Evolutionary conservation across 2,329 filamentous ascomycete genomes (phyloP), one percentile per base, ranked within the genome.

Genomic region (Exophiala dermatitidis): DNA sequence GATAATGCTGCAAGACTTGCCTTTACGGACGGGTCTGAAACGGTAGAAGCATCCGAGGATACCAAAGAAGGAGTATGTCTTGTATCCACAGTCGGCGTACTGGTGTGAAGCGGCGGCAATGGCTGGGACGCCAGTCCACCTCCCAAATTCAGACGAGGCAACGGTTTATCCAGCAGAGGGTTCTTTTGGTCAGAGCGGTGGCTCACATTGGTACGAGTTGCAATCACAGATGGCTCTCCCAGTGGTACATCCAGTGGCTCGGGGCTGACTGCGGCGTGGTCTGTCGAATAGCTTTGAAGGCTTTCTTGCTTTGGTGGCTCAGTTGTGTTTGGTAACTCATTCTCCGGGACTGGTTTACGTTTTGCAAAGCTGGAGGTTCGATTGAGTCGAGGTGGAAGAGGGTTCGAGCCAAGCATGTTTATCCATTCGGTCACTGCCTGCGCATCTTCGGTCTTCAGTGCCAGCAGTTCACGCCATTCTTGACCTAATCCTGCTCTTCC

Each of bases 371-470:
- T 78, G 55, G 75, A 73, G 47, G 74, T 73, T 60, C 77, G 73
- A 50, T 75, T 74, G 31, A 84, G 74, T 37, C 73, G 72, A 38
- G 83, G 82, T 26, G 82, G 82, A 33, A 83, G 72, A 30, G 84
- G 84, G 33, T 74, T 74, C 31, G 79, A 69, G n/a, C 82, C 82
- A n/a, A 97, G 73, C 70, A 96, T 88, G 37, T 86, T 80, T 36
- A 96, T 74, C 93, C 93, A 98, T 69, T 97, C 93, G 10, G 80
- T 73, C 4, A 85, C 83, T 54, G 90, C 83, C 52, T 88, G 84
- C 57, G 90, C 84, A 65, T 88, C 82, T 49, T 90, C 85, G 2
- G 86, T 82, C 6, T 77, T 80, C 10, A 97, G 75, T n/a, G 82
- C 84, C 54, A 97, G 74, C 4, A 95, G 74, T 70, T 98, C 90